Conservation (phyloP, 495 filamentous ascomycete species). For the Pseudotulostoma volvatum region DNA sequence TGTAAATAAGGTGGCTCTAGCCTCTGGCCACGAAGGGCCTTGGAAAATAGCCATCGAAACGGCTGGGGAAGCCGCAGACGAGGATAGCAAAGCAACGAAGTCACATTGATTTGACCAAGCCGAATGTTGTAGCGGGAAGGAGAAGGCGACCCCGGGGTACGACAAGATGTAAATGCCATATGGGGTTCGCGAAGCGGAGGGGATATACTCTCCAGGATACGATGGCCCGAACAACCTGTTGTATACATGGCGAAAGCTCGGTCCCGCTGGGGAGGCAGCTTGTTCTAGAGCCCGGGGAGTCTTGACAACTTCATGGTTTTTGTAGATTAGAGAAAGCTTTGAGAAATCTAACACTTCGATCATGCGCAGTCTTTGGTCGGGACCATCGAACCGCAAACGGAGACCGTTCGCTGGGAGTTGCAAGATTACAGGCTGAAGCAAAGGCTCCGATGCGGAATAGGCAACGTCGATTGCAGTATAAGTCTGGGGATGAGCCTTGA, state of each 20-base stretch:
- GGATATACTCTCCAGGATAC: conserved; percentile 78
- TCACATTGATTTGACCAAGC: conserved; percentile 72
- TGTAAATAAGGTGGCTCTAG: conserved; percentile 57
- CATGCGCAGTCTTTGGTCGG: conserved; percentile 76
- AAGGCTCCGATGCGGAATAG: conserved; percentile 53
- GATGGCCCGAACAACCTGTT: conserved; percentile 80
- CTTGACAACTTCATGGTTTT: conserved; percentile 69
- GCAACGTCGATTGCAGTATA: conserved; percentile 72
- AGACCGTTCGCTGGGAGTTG: conserved; percentile 70
- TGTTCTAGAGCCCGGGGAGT: conserved; percentile 30
- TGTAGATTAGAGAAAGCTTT: conserved; percentile 68
- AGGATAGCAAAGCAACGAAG: conserved; percentile 72
- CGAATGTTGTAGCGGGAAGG: conserved; percentile 60
- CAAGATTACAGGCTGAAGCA: conserved; percentile 54
- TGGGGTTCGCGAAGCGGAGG: conserved; percentile 34
- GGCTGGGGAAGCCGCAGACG: conserved; percentile 54
- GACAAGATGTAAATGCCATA: conserved; percentile 69
- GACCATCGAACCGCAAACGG: conserved; percentile 81
- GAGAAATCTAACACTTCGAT: conserved; percentile 86
- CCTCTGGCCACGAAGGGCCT: conserved; percentile 77
- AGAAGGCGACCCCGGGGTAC: conserved; percentile 86
- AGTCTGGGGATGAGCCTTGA: conserved; percentile 66
- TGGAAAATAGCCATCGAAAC: conserved; percentile 75
- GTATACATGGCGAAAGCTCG: conserved; percentile 81
- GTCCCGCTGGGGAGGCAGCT: conserved; percentile 36